Evolutionary conservation across 805 yeast species (phyloP).

Genomic region (Myxozyma mucilagina): DNA sequence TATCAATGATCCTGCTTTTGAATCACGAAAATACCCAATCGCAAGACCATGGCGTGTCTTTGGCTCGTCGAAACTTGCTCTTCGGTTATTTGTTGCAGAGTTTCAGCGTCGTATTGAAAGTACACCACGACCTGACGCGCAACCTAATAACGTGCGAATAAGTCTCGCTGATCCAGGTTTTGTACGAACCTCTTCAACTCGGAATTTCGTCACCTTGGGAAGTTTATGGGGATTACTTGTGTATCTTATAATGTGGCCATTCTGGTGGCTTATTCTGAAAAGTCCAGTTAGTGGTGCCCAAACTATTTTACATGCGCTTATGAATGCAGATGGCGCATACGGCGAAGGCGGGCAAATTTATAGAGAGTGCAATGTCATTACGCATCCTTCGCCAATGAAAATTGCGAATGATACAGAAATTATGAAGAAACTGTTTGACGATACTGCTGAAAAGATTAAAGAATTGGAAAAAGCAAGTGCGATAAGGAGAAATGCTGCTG

Average conservation of each 20-base stretch:
- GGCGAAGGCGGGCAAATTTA: constrained; percentile 67
- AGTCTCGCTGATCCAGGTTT: constrained; percentile 88
- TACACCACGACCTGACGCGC: constrained; percentile 64
- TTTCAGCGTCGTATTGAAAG: constrained; percentile 64
- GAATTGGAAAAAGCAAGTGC: constrained; percentile 56
- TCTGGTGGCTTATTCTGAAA: constrained; percentile 80
- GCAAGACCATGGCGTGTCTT: constrained; percentile 70
- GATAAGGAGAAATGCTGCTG: constrained; percentile 44
- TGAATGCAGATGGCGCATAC: constrained; percentile 67
- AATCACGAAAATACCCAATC: constrained; percentile 57
- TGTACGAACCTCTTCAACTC: constrained; percentile 83
- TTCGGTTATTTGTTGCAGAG: constrained; percentile 75
- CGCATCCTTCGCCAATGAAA: constrained; percentile 48
- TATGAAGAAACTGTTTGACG: constrained; percentile 60
- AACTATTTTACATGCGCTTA: constrained; percentile 64
- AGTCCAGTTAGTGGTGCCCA: constrained; percentile 79
- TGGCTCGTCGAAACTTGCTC: constrained; percentile 78
- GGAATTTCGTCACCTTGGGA: constrained; percentile 77
- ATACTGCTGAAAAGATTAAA: constrained; percentile 59
- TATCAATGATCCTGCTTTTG: constrained; percentile 63
- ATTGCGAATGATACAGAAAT: constrained; percentile 59
- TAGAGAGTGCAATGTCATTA: constrained; percentile 60
- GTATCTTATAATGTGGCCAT: constrained; percentile 70
- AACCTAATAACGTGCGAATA: constrained; percentile 67
- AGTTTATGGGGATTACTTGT: constrained; percentile 58